Conservation (phyloP, 805 yeast species). For the Candida qinlingensis region DNA sequence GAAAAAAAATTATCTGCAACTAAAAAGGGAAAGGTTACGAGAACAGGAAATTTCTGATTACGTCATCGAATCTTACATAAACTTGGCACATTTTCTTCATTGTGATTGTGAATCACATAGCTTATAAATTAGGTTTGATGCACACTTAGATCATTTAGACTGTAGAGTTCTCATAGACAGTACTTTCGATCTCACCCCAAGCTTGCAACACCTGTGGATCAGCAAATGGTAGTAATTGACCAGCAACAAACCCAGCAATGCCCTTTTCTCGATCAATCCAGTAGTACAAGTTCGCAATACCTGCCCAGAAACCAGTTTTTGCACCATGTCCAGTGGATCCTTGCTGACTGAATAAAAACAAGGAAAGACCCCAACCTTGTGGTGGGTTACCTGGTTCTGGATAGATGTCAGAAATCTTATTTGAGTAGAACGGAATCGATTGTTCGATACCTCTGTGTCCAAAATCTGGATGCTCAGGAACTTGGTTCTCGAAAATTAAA, state of each 20-base stretch:
- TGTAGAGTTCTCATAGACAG: constrained; percentile 9
- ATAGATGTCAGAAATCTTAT: constrained; percentile 29
- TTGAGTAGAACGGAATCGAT: constrained; percentile 8
- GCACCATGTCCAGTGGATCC: constrained; percentile 33
- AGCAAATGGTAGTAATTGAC: constrained; percentile 34
- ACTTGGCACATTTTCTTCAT: too few species aligned
- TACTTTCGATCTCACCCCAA: constrained; percentile 19
- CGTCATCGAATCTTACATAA: neutral
- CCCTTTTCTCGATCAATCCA: constrained; percentile 37
- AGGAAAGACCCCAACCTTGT: constrained; percentile 31
- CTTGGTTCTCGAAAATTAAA: constrained; percentile 5
- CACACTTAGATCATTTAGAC: too few species aligned
- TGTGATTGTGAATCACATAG: too few species aligned
- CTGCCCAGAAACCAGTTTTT: constrained; percentile 36
- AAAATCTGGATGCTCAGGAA: neutral
- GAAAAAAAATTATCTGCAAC: constrained; percentile 2
- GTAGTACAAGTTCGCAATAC: constrained; percentile 34
- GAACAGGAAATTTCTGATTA: neutral
- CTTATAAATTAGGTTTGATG: too few species aligned
- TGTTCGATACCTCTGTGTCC: neutral
- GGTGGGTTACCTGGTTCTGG: constrained; percentile 23
- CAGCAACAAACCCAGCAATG: constrained; percentile 35
- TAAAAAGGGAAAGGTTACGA: constrained; percentile 5
- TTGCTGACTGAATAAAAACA: constrained; percentile 21
- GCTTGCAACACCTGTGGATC: constrained; percentile 17